Conservation (phyloP, 1,284 basidiomycete species). For the Marasmius oreades region DNA sequence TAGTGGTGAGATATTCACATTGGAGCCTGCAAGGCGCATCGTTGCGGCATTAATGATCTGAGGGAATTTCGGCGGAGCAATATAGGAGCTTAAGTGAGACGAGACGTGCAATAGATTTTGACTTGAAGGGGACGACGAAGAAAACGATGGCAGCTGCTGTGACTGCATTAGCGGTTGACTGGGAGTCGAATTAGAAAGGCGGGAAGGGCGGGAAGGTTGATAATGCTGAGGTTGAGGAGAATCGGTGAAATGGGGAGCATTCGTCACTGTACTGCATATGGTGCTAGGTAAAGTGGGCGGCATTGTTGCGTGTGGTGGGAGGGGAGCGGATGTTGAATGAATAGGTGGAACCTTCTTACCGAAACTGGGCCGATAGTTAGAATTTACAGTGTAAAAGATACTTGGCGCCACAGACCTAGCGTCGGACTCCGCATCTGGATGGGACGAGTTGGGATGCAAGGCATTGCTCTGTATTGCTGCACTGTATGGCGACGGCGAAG, state of each 20-base stretch:
- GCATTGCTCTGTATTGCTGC: conserved; percentile 13
- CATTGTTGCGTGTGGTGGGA: neutral
- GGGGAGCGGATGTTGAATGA: conserved; percentile 2
- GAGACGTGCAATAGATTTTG: neutral
- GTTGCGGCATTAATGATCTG: conserved; percentile 55
- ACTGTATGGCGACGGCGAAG: conserved; percentile 4
- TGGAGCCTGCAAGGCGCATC: conserved; percentile 77
- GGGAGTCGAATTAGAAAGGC: neutral
- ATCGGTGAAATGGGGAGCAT: conserved; percentile 10
- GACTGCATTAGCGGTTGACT: neutral
- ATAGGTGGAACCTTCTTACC: neutral
- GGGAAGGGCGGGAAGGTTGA: conserved; percentile 29
- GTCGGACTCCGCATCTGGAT: neutral
- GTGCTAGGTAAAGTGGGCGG: neutral
- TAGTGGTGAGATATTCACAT: conserved; percentile 73
- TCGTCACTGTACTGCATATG: neutral
- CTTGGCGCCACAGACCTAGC: neutral
- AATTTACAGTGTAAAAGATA: neutral
- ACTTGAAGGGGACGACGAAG: neutral
- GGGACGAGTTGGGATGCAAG: conserved; percentile 8
- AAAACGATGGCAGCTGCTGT: neutral
- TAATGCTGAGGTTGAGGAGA: conserved; percentile 68
- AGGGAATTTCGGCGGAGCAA: conserved; percentile 7
- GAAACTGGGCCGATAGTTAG: neutral
- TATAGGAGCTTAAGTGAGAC: neutral